Evolutionary conservation across 768 basidiomycete genomes (phyloP).

Genomic region (Pleurotus pulmonarius): DNA sequence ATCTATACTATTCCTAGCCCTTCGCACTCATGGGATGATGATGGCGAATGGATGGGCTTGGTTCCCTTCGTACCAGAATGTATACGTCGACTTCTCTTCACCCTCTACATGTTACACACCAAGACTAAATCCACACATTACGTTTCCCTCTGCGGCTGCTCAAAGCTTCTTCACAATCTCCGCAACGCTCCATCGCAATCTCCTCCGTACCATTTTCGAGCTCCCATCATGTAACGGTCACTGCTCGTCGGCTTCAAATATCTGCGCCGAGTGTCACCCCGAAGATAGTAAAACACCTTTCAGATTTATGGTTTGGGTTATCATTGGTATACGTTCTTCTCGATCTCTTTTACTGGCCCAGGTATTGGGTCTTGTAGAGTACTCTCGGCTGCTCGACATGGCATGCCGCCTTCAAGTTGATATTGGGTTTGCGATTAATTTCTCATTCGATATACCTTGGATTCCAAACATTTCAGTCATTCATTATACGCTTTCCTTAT

Average conservation of each 20-base stretch:
- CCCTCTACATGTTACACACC: background rate
- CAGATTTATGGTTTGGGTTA: no score
- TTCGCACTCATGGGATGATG: background rate
- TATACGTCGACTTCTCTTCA: conserved; percentile 6
- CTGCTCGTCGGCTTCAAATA: no score
- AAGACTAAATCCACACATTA: conserved; percentile 2
- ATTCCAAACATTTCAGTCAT: background rate
- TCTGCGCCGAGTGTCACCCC: no score
- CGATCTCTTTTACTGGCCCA: no score
- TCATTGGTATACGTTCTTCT: no score
- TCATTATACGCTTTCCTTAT: background rate
- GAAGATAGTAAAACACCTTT: no score
- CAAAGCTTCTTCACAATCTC: background rate
- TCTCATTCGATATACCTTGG: background rate
- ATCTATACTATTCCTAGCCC: background rate
- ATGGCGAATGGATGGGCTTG: conserved; percentile 3
- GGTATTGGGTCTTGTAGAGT: no score
- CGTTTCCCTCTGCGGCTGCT: background rate
- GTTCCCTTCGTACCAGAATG: background rate
- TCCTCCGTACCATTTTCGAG: background rate
- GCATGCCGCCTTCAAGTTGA: no score
- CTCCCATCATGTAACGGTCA: no score
- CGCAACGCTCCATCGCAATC: background rate
- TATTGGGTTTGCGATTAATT: no score
- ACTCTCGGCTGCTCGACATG: no score